phyloP scores from a whole-genome alignment of 2,329 filamentous ascomycete genomes.

The Colletotrichum aenigma region DNA sequence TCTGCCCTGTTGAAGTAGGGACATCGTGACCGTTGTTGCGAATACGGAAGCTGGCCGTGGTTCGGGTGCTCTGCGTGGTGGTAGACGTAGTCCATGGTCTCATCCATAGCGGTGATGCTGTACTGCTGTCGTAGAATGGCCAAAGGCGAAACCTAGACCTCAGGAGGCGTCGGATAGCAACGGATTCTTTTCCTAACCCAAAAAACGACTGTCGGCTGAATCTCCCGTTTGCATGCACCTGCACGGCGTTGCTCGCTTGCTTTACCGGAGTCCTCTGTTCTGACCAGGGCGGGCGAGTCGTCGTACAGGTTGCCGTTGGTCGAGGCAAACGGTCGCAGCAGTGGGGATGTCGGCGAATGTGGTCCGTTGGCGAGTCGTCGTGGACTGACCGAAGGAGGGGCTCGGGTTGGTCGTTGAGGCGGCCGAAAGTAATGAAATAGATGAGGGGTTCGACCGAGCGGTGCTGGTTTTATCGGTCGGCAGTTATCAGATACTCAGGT shows the following conservation, averaged over 20 bases:
- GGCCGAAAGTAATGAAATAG: background rate
- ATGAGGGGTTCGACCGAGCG: background rate
- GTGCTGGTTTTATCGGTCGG: slow-evolving; percentile 4
- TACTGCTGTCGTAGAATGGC: background rate
- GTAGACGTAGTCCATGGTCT: slow-evolving; percentile 17
- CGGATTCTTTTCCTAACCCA: background rate
- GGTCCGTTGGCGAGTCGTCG: background rate
- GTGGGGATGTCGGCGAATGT: background rate
- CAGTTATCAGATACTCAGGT: background rate
- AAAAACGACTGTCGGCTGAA: background rate
- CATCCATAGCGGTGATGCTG: background rate
- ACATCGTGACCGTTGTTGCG: slow-evolving; percentile 2
- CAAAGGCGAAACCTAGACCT: background rate
- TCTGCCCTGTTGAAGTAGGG: slow-evolving; percentile 1
- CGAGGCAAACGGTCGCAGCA: background rate
- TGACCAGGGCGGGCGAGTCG: background rate
- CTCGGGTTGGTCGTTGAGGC: background rate
- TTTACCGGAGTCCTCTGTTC: background rate
- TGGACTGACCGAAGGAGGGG: background rate
- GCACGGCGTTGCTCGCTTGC: background rate
- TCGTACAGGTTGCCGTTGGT: background rate
- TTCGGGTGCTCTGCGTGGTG: slow-evolving; percentile 7
- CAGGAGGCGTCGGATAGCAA: background rate
- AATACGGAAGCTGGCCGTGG: background rate
- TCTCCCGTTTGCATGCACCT: background rate